Percentiles rank a stretch among this genome's conserved stretches.
These are phyloP conservation scores for Pythium pyrilobum DNA, from an alignment of 352 stramenopile species.

Conservation along the genomic window DNA sequence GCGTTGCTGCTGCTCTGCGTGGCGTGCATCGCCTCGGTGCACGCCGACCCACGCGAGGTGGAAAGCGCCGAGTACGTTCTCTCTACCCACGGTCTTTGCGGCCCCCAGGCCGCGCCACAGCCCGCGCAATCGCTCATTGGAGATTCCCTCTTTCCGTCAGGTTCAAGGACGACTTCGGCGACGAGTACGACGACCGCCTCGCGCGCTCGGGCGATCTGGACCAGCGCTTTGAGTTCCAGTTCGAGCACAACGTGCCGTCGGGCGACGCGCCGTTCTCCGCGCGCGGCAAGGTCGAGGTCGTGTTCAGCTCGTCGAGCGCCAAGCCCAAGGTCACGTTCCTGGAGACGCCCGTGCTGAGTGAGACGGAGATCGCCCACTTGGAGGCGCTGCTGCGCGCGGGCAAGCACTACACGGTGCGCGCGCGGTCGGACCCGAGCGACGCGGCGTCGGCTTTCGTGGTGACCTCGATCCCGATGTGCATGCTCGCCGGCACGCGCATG, in stretches of 20 bases:
- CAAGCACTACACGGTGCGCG: conserved; percentile 65
- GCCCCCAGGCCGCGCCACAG: not conserved
- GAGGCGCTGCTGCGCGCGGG: conserved; percentile 39
- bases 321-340: conserved; percentile 66
- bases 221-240: conserved; percentile 44
- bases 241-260: conserved; percentile 59
- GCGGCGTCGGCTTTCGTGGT: conserved; percentile 61
- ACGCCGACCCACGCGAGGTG: conserved; percentile 50
- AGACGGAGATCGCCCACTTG: conserved; percentile 39
- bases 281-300: conserved; percentile 57
- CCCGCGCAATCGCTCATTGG: conserved; percentile 6
- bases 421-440: conserved; percentile 50
- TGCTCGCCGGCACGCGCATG: conserved; percentile 63
- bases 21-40: conserved; percentile 9
- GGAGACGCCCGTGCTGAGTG: conserved; percentile 36
- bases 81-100: not conserved
- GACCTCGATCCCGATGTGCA: conserved; percentile 77
- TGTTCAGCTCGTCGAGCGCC: conserved; percentile 37
- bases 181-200: conserved; percentile 52
- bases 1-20: conserved; percentile 27
- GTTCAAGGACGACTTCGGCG: conserved; percentile 61
- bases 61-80: conserved; percentile 54
- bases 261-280: conserved; percentile 28
- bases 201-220: conserved; percentile 29
- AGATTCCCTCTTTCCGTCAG: conserved; percentile 26